Conservation (phyloP, 2,329 filamentous ascomycete species). For the Ambrosiella cleistominuta region DNA sequence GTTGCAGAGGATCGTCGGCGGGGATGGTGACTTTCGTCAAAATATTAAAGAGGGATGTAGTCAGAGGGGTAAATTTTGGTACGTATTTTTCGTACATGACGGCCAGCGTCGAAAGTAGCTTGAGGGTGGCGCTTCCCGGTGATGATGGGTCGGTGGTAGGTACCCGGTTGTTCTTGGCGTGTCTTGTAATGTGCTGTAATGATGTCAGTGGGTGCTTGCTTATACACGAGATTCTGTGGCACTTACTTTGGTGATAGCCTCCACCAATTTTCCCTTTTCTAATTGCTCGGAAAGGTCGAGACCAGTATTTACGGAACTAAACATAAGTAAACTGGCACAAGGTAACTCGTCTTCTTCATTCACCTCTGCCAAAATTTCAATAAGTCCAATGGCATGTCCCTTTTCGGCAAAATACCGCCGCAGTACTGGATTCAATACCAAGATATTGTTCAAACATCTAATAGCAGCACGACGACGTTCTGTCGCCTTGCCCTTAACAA, state of each 20-base stretch:
- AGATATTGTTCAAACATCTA: constrained; percentile 13
- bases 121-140: constrained; percentile 13
- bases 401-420: constrained; percentile 13
- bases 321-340: constrained; percentile 13
- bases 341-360: constrained; percentile 14
- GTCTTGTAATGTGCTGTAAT: constrained; percentile 12
- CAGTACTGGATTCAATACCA: constrained; percentile 12
- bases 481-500: constrained; percentile 10
- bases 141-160: constrained; percentile 15
- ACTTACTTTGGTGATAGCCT: constrained; percentile 14
- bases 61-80: constrained; percentile 13
- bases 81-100: constrained; percentile 14
- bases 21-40: constrained; percentile 13
- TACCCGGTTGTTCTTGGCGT: constrained; percentile 12
- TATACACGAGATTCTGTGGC: not conserved
- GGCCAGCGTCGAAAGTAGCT: constrained; percentile 15
- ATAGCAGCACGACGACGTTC: constrained; percentile 8
- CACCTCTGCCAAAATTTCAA: constrained; percentile 11
- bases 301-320: constrained; percentile 12
- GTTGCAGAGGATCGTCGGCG: constrained; percentile 13
- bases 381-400: constrained; percentile 10
- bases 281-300: constrained; percentile 27
- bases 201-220: not conserved
- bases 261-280: constrained; percentile 15
- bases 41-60: constrained; percentile 14